Conservation (phyloP, 2,329 filamentous ascomycete genomes). For the Tolypocladium tundrense region DNA sequence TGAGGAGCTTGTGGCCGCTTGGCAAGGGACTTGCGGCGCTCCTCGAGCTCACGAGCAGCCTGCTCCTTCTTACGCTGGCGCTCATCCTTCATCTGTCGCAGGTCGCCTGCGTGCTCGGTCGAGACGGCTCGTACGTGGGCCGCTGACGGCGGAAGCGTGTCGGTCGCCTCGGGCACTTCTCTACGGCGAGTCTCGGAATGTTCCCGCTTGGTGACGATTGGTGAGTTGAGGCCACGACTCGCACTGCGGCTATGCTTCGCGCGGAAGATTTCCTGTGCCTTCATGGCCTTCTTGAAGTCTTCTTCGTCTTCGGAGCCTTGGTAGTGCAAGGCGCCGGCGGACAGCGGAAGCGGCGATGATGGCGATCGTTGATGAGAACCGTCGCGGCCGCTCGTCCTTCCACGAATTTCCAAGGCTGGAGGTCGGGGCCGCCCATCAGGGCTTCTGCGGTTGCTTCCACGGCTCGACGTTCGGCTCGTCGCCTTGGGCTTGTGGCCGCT, state of each 20-base stretch:
- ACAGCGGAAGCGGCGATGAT: conserved; percentile 70
- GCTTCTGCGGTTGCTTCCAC: conserved; percentile 35
- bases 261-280: conserved; percentile 46
- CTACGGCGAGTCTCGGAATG: conserved; percentile 28
- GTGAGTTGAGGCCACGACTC: conserved; percentile 29
- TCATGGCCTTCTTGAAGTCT: conserved; percentile 42
- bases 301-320: conserved; percentile 54
- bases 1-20: conserved; percentile 68
- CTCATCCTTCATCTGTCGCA: conserved; percentile 48
- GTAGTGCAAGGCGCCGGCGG: conserved; percentile 32
- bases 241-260: conserved; percentile 42
- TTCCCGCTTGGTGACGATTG: conserved; percentile 23
- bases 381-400: conserved; percentile 51
- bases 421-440: conserved; percentile 31
- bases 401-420: conserved; percentile 41
- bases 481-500: conserved; percentile 19
- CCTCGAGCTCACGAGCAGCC: conserved; percentile 78
- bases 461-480: conserved; percentile 39
- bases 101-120: conserved; percentile 40
- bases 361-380: conserved; percentile 59
- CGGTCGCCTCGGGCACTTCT: conserved; percentile 18
- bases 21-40: conserved; percentile 74
- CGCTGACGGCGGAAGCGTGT: conserved; percentile 19
- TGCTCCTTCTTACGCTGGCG: conserved; percentile 59
- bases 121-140: conserved; percentile 25